Base-by-base conservation (phyloP, 495 filamentous ascomycete genomes). In the Hypoxylon cercidicola region DNA sequence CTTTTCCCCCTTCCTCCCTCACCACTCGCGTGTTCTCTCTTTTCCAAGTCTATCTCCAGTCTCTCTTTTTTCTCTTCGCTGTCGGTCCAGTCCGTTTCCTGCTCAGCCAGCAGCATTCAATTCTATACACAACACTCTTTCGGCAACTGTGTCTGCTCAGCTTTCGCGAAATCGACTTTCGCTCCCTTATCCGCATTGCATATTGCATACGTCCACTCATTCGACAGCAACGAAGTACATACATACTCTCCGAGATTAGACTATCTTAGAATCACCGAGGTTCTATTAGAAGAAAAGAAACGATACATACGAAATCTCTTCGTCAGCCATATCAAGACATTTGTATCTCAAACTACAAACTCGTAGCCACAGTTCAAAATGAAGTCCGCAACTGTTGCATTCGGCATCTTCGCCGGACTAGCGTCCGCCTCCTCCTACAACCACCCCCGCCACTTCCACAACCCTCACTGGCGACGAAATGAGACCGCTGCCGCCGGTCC, bases 131-230 rank as follows among this genome's bases (percentile, higher is more conserved):
- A 41, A 6, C 43, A 37, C 69, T 46, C 52, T 48, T 63, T 67
- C 56, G 70, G 75, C 74, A 78, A 78, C 75, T 79, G 76, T 79
- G 75, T 78, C 65, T 78, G 76, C 73, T 71, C 68, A 64, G 64
- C 67, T 64, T 55, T 52, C 44, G 75, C 76, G 74, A 63, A 83
- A 80, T 83, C 74, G 81, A 83, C 64, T 77, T 78, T 81, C 79
- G 75, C 78, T 79, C 66, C 49, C 72, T 66, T 69, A 62, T 45
- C 51, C 28, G 62, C 44, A 66, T 71, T 71, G 68, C 64, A 66
- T 55, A 53, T 71, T 66, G 68, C 71, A 73, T 51, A 66, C 71
- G 65, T 74, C 62, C 71, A 60, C 54, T 74, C 71, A 40, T 73
- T 72, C 54, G 71, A 67, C 71, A 64, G 40, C 65, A 55, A 58